Evolutionary conservation across 495 filamentous ascomycete genomes (phyloP).

Genomic region (Aspergillus incahuasiensis): DNA sequence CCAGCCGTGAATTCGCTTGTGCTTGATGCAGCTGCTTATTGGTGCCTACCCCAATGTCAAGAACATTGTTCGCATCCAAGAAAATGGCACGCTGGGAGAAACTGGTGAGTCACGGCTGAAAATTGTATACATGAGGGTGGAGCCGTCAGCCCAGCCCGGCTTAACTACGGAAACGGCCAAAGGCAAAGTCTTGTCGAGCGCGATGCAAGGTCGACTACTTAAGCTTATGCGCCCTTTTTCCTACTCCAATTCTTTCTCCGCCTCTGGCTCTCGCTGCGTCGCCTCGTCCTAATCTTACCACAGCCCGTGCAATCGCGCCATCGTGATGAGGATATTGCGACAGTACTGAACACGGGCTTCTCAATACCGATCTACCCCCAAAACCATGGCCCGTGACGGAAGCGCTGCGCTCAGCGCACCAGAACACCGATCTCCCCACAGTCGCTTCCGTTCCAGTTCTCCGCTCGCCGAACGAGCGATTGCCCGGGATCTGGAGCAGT

Average conservation of each 20-base stretch:
- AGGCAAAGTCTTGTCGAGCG: conserved; percentile 3
- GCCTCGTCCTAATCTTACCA: neutral
- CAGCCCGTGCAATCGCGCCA: neutral
- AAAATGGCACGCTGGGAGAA: neutral
- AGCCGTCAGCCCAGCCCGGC: neutral
- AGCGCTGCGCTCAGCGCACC: conserved; percentile 15
- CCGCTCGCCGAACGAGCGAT: conserved; percentile 65
- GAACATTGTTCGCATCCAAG: neutral
- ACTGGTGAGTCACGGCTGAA: conserved; percentile 1
- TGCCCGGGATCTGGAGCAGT: conserved; percentile 63
- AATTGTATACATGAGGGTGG: conserved; percentile 1
- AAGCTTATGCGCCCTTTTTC: neutral
- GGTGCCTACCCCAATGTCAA: neutral
- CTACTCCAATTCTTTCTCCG: neutral
- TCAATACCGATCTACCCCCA: neutral
- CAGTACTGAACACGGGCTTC: neutral
- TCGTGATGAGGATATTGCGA: conserved; percentile 3
- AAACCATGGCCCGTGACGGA: conserved; percentile 20
- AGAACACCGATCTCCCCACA: conserved; percentile 20
- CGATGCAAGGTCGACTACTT: neutral
- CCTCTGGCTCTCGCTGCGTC: neutral
- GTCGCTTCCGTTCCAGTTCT: conserved; percentile 51
- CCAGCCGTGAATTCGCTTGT: neutral
- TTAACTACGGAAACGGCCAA: neutral
- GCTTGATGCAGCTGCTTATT: neutral